Evolutionary conservation across 768 basidiomycete species (phyloP).

Genomic region (Pleurotus giganteus): DNA sequence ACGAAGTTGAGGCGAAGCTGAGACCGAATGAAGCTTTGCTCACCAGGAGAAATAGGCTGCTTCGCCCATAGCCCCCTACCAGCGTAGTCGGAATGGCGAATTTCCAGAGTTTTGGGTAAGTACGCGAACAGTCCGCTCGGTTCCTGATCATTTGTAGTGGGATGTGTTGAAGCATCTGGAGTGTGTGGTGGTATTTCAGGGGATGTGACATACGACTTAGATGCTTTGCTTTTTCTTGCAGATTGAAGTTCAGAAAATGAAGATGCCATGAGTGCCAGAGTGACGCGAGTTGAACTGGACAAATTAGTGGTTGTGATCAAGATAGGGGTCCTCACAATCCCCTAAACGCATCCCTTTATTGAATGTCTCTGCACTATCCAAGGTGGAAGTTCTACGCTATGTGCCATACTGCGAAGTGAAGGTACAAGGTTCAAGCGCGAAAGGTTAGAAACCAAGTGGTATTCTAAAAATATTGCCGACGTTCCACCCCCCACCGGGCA

Average conservation of each 20-base stretch:
- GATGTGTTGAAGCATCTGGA: conserved; percentile 16
- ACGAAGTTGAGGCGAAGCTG: not conserved
- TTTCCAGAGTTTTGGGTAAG: conserved; percentile 40
- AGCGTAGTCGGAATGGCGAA: conserved; percentile 28
- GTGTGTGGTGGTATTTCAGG: conserved; percentile 19
- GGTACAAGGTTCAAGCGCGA: too few relatives aligned
- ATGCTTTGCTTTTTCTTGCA: conserved; percentile 22
- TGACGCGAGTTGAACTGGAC: too few relatives aligned
- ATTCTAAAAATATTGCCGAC: too few relatives aligned
- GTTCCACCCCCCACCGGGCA: too few relatives aligned
- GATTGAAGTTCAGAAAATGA: conserved; percentile 31
- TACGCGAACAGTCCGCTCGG: conserved; percentile 21
- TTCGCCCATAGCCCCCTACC: conserved; percentile 50
- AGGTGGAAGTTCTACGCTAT: too few relatives aligned
- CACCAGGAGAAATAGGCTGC: conserved; percentile 35
- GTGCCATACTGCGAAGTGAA: too few relatives aligned
- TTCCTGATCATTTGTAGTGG: conserved; percentile 17
- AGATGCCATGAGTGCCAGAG: not conserved
- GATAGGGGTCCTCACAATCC: not conserved
- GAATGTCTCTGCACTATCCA: too few relatives aligned
- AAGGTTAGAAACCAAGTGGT: too few relatives aligned
- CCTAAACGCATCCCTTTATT: too few relatives aligned
- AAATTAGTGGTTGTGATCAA: not conserved
- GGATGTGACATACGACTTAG: conserved; percentile 36
- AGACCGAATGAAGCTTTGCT: not conserved